Percentiles rank a stretch among this genome's conserved stretches.
Conservation (phyloP, 495 filamentous ascomycete genomes). For the Xylaria castorea region DNA sequence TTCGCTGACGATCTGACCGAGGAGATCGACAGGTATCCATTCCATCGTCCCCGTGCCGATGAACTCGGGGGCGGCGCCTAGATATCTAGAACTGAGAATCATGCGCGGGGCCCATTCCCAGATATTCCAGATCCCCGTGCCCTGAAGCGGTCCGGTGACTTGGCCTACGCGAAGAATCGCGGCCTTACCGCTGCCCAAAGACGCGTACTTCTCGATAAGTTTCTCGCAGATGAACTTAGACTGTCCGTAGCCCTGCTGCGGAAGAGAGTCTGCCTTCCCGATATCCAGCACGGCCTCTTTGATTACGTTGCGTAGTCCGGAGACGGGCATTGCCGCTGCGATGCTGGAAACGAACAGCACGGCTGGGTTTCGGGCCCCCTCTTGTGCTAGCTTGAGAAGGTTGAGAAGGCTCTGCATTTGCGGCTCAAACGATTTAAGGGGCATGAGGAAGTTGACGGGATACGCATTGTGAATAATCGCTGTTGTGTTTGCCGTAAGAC, state of each 20-base stretch:
- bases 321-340: conserved; percentile 27
- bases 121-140: conserved; percentile 33
- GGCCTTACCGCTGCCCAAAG: conserved; percentile 20
- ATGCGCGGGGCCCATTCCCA: conserved; percentile 40
- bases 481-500: conserved; percentile 26
- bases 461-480: conserved; percentile 46
- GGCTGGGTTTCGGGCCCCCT: conserved; percentile 23
- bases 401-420: conserved; percentile 35
- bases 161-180: conserved; percentile 40
- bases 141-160: conserved; percentile 32
- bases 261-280: conserved; percentile 22
- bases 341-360: conserved; percentile 39
- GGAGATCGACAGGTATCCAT: conserved; percentile 39
- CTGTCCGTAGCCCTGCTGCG: conserved; percentile 35
- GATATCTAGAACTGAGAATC: conserved; percentile 31
- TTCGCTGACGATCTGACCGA: conserved; percentile 33
- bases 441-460: conserved; percentile 48
- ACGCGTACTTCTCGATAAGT: conserved; percentile 32
- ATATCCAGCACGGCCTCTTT: conserved; percentile 31
- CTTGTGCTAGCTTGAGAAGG: conserved; percentile 37
- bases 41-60: conserved; percentile 35
- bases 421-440: conserved; percentile 41
- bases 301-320: conserved; percentile 22
- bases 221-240: conserved; percentile 38
- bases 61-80: conserved; percentile 30